A percentile compares a stretch with the other conserved stretches of the same genome.
These are phyloP conservation scores for Lasiodiplodia sp. DNA, from an alignment of 2,329 filamentous ascomycete genomes.

Conservation along the genomic window DNA sequence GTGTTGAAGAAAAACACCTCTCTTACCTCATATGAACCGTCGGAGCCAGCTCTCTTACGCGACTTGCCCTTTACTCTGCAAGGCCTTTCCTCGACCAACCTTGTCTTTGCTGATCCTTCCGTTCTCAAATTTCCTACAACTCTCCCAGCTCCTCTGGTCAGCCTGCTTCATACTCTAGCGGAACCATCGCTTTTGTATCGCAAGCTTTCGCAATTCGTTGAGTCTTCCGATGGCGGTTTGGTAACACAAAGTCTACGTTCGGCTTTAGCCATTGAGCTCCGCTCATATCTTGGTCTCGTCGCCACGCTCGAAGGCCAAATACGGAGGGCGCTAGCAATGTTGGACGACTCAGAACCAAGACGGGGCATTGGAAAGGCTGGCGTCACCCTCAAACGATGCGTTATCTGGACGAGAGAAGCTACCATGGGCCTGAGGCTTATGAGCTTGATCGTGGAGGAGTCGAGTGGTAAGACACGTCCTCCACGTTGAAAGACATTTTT, in stretches of 20 bases:
- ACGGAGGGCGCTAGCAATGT: constrained; percentile 75
- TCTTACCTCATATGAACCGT: constrained; percentile 39
- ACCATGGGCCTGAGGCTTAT: constrained; percentile 94
- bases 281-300: constrained; percentile 88
- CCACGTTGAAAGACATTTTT: too few relatives aligned
- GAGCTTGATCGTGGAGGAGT: constrained; percentile 93
- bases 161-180: constrained; percentile 85
- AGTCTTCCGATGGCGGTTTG: constrained; percentile 81
- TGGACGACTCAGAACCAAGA: constrained; percentile 73
- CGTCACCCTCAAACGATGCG: constrained; percentile 92
- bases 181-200: constrained; percentile 94
- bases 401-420: constrained; percentile 96
- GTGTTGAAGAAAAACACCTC: constrained; percentile 23
- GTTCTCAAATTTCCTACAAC: constrained; percentile 78
- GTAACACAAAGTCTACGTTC: constrained; percentile 90
- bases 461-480: constrained; percentile 66
- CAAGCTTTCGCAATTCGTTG: constrained; percentile 79
- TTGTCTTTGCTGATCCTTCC: constrained; percentile 75
- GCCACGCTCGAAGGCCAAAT: constrained; percentile 94
- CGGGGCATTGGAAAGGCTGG: constrained; percentile 82
- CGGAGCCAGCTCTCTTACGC: constrained; percentile 57
- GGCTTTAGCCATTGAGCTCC: constrained; percentile 82
- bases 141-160: constrained; percentile 83
- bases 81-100: constrained; percentile 84
- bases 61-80: constrained; percentile 94